Conservation (phyloP, 805 yeast species). For the Alloascoidea hylecoeti region DNA sequence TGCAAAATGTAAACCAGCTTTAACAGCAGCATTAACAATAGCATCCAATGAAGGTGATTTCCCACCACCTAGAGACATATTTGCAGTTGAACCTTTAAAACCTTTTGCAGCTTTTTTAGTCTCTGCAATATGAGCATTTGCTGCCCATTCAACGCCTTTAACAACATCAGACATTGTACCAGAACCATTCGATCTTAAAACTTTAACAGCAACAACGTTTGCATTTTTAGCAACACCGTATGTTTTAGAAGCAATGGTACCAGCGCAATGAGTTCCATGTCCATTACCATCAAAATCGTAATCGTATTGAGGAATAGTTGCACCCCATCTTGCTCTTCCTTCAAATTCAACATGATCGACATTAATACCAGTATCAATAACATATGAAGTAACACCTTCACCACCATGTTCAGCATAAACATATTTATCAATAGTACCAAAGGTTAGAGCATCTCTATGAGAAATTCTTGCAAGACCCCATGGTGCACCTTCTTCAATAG, state of each 20-base stretch:
- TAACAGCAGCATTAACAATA: conserved; percentile 45
- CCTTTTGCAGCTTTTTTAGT: conserved; percentile 25
- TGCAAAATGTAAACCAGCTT: conserved; percentile 41
- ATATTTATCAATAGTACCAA: conserved; percentile 45
- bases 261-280: conserved; percentile 58
- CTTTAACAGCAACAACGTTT: conserved; percentile 44
- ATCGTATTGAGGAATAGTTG: conserved; percentile 32
- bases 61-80: conserved; percentile 51
- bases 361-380: conserved; percentile 43
- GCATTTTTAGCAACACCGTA: conserved; percentile 53
- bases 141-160: conserved; percentile 49
- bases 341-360: conserved; percentile 39
- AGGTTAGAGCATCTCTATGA: conserved; percentile 46
- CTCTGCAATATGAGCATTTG: conserved; percentile 28
- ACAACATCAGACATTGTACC: conserved; percentile 49
- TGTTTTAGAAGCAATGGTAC: conserved; percentile 42
- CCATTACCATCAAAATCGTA: conserved; percentile 43
- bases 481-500: conserved; percentile 49
- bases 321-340: conserved; percentile 50
- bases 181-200: conserved; percentile 41
- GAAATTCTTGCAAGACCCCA: conserved; percentile 68
- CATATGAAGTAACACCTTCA: conserved; percentile 40
- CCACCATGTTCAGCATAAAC: conserved; percentile 47
- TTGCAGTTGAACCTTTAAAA: conserved; percentile 46
- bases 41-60: conserved; percentile 38